Evolutionary conservation across 164 flowering plant genomes (phyloP), one percentile per base, ranked within the genome.

Genomic region (Platanus orientalis): DNA sequence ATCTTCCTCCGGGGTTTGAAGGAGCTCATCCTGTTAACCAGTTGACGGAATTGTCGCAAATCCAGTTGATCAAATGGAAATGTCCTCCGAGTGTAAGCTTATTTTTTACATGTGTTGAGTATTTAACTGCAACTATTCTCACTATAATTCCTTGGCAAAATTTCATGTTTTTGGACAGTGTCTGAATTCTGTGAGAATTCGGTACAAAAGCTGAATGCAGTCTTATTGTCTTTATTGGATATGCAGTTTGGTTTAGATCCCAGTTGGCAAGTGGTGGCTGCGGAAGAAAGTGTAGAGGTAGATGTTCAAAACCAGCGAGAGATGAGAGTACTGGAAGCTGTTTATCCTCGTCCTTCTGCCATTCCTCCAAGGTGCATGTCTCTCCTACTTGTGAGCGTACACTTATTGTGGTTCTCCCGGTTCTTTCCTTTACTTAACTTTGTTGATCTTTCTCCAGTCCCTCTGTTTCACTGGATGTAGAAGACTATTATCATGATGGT

Each of bases 1-100:
- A 68, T 63, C 71, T 88, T 48, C 98, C 98, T 12, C 98, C 96
- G 59, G 98, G 97, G 10, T 94, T 94, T 80, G 95, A 89, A 74
- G 89, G 73, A 64, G 68, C 78, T 40, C 81, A 76, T 47, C 73
- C 84, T 30, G 48, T 74, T 14, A 72, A 68, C 60, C 71, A 65
- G 29, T 68, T 69, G 61, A 79, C 68, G 48, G 77, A 76, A 65
- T 16, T 83, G 54, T 73, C 87, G 57, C 81, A 87, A 54, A 80
- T 93, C 58, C 79, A 90, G 48, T 34, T 80, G 2, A 69, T 76
- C 29, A 81, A 83, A 73, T 94, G 98, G 98, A 75, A 59, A 66
- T 66, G 79, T 53, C 95, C 98, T 71, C 78, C 84, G 29, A 81
- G 56, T 71, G 98, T 94, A 77, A 80, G 81, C 49, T 11, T 17